A percentile compares a stretch with the other conserved stretches of the same genome.
Evolutionary conservation across 805 yeast genomes (phyloP).

Genomic region (Cyberlindnera xishuangbannaensis): DNA sequence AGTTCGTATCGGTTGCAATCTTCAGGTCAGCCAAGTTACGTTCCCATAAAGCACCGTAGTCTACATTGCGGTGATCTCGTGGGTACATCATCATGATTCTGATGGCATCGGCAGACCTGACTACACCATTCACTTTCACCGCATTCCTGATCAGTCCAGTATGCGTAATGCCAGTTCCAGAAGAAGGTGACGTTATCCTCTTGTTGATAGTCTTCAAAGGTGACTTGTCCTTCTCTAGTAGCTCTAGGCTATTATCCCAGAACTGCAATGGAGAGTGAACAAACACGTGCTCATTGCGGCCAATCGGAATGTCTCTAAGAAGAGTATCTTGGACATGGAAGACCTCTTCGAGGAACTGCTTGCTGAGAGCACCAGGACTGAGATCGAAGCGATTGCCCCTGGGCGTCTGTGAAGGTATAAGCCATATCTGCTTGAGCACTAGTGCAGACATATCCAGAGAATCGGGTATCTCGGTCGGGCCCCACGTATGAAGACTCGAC

Average conservation of each 20-base stretch:
- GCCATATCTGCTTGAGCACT: slow-evolving; percentile 19
- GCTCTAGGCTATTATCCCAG: slow-evolving; percentile 34
- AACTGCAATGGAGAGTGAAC: slow-evolving; percentile 37
- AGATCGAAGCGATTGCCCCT: slow-evolving; percentile 5
- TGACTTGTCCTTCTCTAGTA: slow-evolving; percentile 28
- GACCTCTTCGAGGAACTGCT: slow-evolving; percentile 30
- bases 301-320: slow-evolving; percentile 18
- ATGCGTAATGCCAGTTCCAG: slow-evolving; percentile 6
- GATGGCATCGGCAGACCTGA: slow-evolving; percentile 35
- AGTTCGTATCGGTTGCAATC: slow-evolving; percentile 2
- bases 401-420: slow-evolving; percentile 11
- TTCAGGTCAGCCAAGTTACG: slow-evolving; percentile 24
- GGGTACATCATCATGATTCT: slow-evolving; percentile 31
- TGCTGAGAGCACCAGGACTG: slow-evolving; percentile 29
- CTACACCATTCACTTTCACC: slow-evolving; percentile 37
- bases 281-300: slow-evolving; percentile 4
- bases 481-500: slow-evolving; percentile 9
- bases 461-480: slow-evolving; percentile 1
- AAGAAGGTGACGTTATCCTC: slow-evolving; percentile 5
- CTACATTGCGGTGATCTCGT: slow-evolving; percentile 5
- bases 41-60: slow-evolving; percentile 27
- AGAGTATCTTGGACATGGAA: slow-evolving; percentile 30
- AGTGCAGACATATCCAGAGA: slow-evolving; percentile 17
- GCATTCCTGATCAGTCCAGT: slow-evolving; percentile 33
- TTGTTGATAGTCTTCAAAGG: slow-evolving; percentile 36